Evolutionary conservation across 1,139 yeast species (phyloP), one percentile per base, ranked within the genome.

Genomic region (Spencermartinsiella ligniputridi): DNA sequence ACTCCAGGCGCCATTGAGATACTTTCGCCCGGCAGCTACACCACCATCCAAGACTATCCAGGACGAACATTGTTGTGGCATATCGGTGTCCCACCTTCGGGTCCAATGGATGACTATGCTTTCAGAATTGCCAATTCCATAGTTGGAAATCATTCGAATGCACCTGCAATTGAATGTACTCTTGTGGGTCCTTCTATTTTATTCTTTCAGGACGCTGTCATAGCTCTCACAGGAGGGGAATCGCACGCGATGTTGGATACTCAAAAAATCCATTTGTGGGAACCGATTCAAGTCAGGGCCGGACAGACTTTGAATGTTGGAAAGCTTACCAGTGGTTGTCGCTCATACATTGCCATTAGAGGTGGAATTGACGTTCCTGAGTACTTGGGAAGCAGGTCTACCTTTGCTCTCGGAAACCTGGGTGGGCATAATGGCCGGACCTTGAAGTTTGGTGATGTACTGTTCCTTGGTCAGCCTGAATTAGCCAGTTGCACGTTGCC

Each of bases 401-500:
- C 98, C 1, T 92, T 90, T 71, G 96, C 97, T 2, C 73, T 89
- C 44, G 97, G 97, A 58, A 83, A 82, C 60, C 75, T 92, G 69
- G 98, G 98, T 61, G 98, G 98, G 46, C 81, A 79, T 70, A 89
- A 89, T 57, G 98, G 98, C 42, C 77, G 97, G 61, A 88, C 83
- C 12, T 75, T 92, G 67, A 89, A 87, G 68, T 73, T 84, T 50
- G 97, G 97, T 58, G 98, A 92, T 66, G 95, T 88, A 32, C 72
- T 90, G 54, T 87, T 87, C 68, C 68, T 89, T 52, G 94, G 92
- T 35, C 87, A 84, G 62, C 86, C 95, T 13, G 78, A 78, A 42
- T 66, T 83, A 49, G 67, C 81, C 13, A 74, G 86, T 35, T 81
- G 86, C 62, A 72, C 82, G 3, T 70, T 87, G 49, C 94, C 95